A percentile compares a stretch with the other conserved stretches of the same genome.
These are phyloP conservation scores for Alternaria novae-zelandiae DNA, from an alignment of 2,329 filamentous ascomycete genomes.

Conservation along the genomic window DNA sequence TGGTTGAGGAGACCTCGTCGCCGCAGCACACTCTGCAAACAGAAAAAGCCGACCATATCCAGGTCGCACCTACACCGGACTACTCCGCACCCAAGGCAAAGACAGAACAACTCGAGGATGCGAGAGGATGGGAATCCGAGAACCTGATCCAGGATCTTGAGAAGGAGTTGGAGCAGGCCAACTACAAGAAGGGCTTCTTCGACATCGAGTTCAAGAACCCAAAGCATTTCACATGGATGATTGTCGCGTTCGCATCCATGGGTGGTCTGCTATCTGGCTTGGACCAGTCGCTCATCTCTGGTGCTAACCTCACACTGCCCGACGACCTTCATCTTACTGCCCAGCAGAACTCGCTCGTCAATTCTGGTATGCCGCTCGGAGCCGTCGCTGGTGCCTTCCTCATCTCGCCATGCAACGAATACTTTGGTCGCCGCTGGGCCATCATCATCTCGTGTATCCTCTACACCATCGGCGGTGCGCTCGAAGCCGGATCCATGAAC, in stretches of 20 bases:
- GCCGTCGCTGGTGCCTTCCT: slow-evolving; percentile 73
- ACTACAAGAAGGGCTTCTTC: slow-evolving; percentile 54
- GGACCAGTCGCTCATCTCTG: slow-evolving; percentile 75
- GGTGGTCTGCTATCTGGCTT: slow-evolving; percentile 74
- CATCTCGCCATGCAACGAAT: slow-evolving; percentile 71
- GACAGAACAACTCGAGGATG: slow-evolving; percentile 41
- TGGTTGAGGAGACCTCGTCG: slow-evolving; percentile 11
- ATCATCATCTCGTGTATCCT: slow-evolving; percentile 73
- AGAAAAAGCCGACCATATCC: slow-evolving; percentile 27
- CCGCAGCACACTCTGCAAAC: slow-evolving; percentile 16
- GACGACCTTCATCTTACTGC: slow-evolving; percentile 60
- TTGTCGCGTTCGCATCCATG: slow-evolving; percentile 77
- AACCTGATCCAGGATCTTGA: slow-evolving; percentile 53
- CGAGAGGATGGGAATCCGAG: slow-evolving; percentile 52
- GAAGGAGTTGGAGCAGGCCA: slow-evolving; percentile 45
- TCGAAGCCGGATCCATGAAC: slow-evolving; percentile 71
- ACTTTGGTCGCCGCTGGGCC: slow-evolving; percentile 69
- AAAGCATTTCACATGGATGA: slow-evolving; percentile 69
- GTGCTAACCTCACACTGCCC: slow-evolving; percentile 72
- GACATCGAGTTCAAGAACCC: slow-evolving; percentile 67
- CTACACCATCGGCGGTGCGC: slow-evolving; percentile 72
- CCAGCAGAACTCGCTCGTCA: slow-evolving; percentile 69
- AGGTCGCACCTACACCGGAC: slow-evolving; percentile 24
- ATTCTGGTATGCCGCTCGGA: slow-evolving; percentile 74
- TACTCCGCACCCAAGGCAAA: slow-evolving; percentile 41